Conservation (phyloP, 1,139 yeast genomes). For the Hemisphaericaspora lyxosophila region DNA sequence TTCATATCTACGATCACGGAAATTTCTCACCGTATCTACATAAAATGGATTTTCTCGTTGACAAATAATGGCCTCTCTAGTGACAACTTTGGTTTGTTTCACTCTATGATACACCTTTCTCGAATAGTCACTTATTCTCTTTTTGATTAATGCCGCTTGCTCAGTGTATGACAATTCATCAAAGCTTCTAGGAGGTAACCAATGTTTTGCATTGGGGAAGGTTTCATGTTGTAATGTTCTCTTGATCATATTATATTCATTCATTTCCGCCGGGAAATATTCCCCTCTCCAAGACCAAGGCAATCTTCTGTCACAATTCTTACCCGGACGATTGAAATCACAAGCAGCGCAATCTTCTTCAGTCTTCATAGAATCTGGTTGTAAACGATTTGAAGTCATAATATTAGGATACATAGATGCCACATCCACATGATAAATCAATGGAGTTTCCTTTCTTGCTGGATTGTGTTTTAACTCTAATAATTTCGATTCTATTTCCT, state of each 20-base stretch:
- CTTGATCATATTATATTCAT: constrained; percentile 88
- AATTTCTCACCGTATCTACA: constrained; percentile 89
- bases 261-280: constrained; percentile 84
- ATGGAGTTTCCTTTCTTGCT: constrained; percentile 70
- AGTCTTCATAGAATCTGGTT: constrained; percentile 95
- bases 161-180: constrained; percentile 77
- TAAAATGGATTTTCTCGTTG: constrained; percentile 98
- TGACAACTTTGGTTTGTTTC: constrained; percentile 79
- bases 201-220: constrained; percentile 64
- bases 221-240: constrained; percentile 77
- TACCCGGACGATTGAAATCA: constrained; percentile 95
- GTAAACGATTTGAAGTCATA: constrained; percentile 95
- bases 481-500: constrained; percentile 55
- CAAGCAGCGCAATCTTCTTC: constrained; percentile 98
- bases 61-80: constrained; percentile 91
- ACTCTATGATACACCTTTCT: constrained; percentile 80
- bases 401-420: constrained; percentile 99
- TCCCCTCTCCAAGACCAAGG: constrained; percentile 99
- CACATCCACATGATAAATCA: constrained; percentile 96
- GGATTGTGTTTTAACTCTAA: constrained; percentile 61
- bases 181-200: constrained; percentile 58
- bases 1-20: constrained; percentile 95
- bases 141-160: constrained; percentile 73
- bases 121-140: constrained; percentile 82
- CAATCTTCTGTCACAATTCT: constrained; percentile 83